These are phyloP conservation scores for Coleophoma cylindrospora DNA, from an alignment of 2,329 filamentous ascomycete species.

Conservation along the genomic window DNA sequence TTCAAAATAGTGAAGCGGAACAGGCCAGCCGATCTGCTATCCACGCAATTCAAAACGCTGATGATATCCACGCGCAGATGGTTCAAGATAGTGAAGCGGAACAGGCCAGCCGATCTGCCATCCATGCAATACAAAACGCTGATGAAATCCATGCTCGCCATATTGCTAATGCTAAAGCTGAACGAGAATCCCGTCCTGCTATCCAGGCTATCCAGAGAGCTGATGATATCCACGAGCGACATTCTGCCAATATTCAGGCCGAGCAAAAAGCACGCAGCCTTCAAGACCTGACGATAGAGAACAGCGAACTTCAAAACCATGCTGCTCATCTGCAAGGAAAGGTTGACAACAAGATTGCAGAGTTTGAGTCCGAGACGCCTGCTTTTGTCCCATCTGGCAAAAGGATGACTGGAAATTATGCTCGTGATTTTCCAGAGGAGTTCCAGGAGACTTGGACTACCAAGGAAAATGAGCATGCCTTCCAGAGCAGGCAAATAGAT, in stretches of 20 bases:
- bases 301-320: conserved; percentile 16
- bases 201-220: background rate
- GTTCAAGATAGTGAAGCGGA: background rate
- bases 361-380: conserved; percentile 7
- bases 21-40: too few relatives aligned
- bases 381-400: background rate
- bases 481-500: too few relatives aligned
- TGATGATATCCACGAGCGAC: background rate
- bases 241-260: background rate
- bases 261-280: conserved; percentile 2
- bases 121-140: background rate
- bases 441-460: conserved; percentile 36
- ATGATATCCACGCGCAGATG: background rate
- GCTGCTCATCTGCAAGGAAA: conserved; percentile 11
- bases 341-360: conserved; percentile 9
- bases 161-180: background rate
- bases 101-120: too few relatives aligned
- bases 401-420: conserved; percentile 41
- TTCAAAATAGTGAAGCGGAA: background rate
- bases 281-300: conserved; percentile 15
- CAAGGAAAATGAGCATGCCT: conserved; percentile 11
- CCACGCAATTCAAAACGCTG: background rate
- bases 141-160: background rate
- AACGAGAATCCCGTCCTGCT: background rate
- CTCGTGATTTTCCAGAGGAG: conserved; percentile 48